A percentile compares a stretch with the other conserved stretches of the same genome.
Evolutionary conservation across 306 rosid species (phyloP).

Genomic region (Vigna hirtella): DNA sequence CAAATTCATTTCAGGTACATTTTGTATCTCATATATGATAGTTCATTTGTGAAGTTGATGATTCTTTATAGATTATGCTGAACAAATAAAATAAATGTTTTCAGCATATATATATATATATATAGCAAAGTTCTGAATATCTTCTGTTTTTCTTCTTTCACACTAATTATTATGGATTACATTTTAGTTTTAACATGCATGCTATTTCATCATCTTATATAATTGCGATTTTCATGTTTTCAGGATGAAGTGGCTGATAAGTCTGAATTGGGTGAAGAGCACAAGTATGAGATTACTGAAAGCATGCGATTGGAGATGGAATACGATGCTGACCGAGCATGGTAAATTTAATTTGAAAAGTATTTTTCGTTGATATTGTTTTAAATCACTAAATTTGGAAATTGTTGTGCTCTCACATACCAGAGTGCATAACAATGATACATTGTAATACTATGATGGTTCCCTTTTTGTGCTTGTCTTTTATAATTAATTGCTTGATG

Average conservation of each 20-base stretch:
- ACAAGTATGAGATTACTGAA: slow-evolving; percentile 82
- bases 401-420: slow-evolving; percentile 1
- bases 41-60: slow-evolving; percentile 4
- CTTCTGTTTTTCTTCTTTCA: slow-evolving; percentile 7
- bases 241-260: slow-evolving; percentile 69
- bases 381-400: slow-evolving; percentile 10
- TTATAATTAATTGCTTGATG: neutral
- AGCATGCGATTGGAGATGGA: slow-evolving; percentile 97
- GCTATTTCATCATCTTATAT: slow-evolving; percentile 29
- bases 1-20: slow-evolving; percentile 64
- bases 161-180: slow-evolving; percentile 19
- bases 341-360: slow-evolving; percentile 59
- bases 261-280: slow-evolving; percentile 59
- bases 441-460: slow-evolving; percentile 11
- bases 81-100: neutral
- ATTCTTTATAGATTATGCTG: slow-evolving; percentile 13
- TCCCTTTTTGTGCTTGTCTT: slow-evolving; percentile 21
- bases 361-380: neutral
- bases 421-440: slow-evolving; percentile 20
- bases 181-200: slow-evolving; percentile 16
- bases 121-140: slow-evolving; percentile 17
- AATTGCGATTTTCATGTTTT: slow-evolving; percentile 29
- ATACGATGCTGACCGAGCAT: slow-evolving; percentile 90
- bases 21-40: slow-evolving; percentile 20
- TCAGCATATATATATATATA: neutral